These are phyloP conservation scores for Pseudevernia furfuracea DNA, from an alignment of 495 filamentous ascomycete genomes.

Conservation along the genomic window DNA sequence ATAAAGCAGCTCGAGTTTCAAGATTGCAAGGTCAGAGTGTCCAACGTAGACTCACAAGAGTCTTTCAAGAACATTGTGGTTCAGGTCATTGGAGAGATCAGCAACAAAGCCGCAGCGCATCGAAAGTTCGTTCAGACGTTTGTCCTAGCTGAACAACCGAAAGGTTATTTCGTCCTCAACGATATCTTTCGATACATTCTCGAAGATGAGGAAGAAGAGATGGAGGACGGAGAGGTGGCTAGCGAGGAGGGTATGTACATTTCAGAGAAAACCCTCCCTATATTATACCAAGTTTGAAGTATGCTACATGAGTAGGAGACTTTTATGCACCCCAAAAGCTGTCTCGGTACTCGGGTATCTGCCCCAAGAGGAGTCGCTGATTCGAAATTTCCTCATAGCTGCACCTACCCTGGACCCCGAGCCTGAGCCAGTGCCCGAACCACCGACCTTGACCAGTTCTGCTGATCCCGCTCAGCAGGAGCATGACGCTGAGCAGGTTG, in stretches of 20 bases:
- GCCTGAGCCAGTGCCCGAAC: constrained; percentile 30
- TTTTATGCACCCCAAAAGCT: no score
- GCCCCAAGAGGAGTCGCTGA: no score
- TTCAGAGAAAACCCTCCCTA: no score
- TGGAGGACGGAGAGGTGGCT: constrained; percentile 37
- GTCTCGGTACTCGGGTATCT: no score
- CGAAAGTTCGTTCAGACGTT: constrained; percentile 99
- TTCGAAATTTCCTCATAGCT: no score
- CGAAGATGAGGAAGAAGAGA: constrained; percentile 68
- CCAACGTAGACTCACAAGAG: constrained; percentile 93
- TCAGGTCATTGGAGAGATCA: constrained; percentile 95
- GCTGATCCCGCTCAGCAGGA: constrained; percentile 33
- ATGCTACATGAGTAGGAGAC: no score
- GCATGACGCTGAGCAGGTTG: constrained; percentile 43
- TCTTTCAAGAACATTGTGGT: constrained; percentile 90
- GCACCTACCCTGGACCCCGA: constrained; percentile 35
- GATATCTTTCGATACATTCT: constrained; percentile 92
- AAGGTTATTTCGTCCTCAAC: constrained; percentile 96
- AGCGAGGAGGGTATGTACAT: no score
- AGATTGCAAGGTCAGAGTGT: constrained; percentile 95
- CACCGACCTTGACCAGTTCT: constrained; percentile 30
- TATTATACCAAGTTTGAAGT: no score
- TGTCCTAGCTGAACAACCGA: constrained; percentile 89
- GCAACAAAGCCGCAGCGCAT: constrained; percentile 79
- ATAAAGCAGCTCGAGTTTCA: constrained; percentile 91